Evolutionary conservation across 768 basidiomycete genomes (phyloP), one percentile per base, ranked within the genome.

Genomic region (Mycena indigotica): DNA sequence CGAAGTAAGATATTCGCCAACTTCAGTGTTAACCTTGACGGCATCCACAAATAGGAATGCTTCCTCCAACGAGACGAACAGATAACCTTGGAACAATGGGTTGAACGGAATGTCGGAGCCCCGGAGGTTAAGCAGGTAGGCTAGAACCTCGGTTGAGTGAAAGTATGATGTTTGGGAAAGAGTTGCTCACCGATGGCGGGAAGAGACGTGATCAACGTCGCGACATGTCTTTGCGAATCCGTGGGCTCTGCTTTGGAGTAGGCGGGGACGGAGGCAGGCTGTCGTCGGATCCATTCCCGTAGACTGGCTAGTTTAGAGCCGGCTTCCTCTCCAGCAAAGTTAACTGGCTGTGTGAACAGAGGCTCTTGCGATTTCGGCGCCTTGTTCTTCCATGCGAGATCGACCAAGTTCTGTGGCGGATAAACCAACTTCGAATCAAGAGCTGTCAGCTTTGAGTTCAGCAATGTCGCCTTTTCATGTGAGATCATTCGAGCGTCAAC

Each of bases 91-190:
- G 76, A 97, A 96, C 8, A 98, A 82, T 0, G 96, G 96, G 68
- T 93, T 95, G 77, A 86, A 92, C 0, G 93, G 92, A 46, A 98
- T 87, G 66, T 98, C 95, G 2, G 84, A 81, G 30, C 95, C 95
- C 49, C 96, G 88, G 53, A 95, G 75, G 67, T 98, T 98, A 29
- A 98, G 77, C 2, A 91, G 66, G 77, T 93, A 97, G 0, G 96
- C 96, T 84, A 73, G 28, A 23, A 40, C 50, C 44, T 28, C 41
- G 28, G 55, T 51, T 32, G 28, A 65, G 48, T 69, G 48, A 28
- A 24, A 44, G 57, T 28, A 62, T 29, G 21, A 24, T 24, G 16
- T 24, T 38, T 44, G 46, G 35, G 28, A n/a, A 30, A 16, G 38
- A 26, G 39, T 30, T 17, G 72, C 84, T 55, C 62, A 88, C 88